phyloP scores from a whole-genome alignment of 805 yeast species.

The Pichia manshurica region DNA sequence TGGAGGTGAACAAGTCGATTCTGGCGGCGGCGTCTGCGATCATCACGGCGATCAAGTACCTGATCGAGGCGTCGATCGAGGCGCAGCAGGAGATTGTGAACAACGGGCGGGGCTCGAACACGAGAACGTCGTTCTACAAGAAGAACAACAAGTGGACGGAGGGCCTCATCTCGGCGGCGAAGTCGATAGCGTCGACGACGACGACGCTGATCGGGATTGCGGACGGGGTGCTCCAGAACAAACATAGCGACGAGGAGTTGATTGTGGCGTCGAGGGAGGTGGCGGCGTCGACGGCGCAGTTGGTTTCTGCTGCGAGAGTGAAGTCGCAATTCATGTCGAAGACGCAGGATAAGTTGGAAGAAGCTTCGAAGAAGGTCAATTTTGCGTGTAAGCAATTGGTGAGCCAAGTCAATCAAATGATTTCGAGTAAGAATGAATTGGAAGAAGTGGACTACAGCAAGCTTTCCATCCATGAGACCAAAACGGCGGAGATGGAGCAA shows the following conservation, averaged over 20 bases:
- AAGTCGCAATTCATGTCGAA: constrained; percentile 73
- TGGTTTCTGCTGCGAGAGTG: constrained; percentile 86
- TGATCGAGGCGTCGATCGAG: constrained; percentile 71
- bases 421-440: constrained; percentile 25
- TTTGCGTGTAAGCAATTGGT: constrained; percentile 74
- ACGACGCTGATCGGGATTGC: constrained; percentile 79
- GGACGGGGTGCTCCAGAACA: constrained; percentile 62
- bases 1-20: constrained; percentile 71
- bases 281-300: constrained; percentile 86
- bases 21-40: constrained; percentile 74
- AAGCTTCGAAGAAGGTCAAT: constrained; percentile 62
- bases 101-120: constrained; percentile 58
- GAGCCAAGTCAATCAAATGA: constrained; percentile 41
- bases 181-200: constrained; percentile 79
- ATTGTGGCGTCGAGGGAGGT: constrained; percentile 90
- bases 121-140: constrained; percentile 72
- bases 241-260: constrained; percentile 71
- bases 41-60: constrained; percentile 66
- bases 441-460: constrained; percentile 58
- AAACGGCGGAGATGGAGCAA: constrained; percentile 85
- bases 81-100: constrained; percentile 71
- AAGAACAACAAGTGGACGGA: constrained; percentile 92
- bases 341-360: constrained; percentile 69
- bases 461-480: constrained; percentile 71
- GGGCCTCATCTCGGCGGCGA: constrained; percentile 85